phyloP scores from a whole-genome alignment of 2,329 filamentous ascomycete genomes.

The Aspergillus fumigatiaffinis region DNA sequence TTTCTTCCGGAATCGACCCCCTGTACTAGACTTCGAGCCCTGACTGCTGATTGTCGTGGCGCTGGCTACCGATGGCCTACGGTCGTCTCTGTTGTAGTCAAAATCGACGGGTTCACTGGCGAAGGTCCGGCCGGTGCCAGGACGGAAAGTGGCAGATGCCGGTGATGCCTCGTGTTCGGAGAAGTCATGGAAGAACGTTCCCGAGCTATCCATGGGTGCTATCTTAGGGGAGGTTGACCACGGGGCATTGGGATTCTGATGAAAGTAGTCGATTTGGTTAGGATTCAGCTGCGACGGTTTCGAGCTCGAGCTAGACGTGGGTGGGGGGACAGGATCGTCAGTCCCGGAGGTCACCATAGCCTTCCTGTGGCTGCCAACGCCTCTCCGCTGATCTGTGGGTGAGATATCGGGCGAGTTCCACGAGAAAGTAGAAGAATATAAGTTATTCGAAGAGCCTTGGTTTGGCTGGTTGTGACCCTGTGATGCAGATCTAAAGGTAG shows the following conservation, averaged over 20 bases:
- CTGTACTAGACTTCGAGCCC: conserved; percentile 70
- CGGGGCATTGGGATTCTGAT: conserved; percentile 27
- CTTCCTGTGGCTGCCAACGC: conserved; percentile 33
- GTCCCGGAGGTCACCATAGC: conserved; percentile 28
- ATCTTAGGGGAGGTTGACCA: conserved; percentile 27
- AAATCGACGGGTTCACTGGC: conserved; percentile 60
- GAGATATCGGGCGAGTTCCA: conserved; percentile 35
- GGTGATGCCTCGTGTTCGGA: conserved; percentile 49
- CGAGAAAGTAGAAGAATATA: conserved; percentile 31
- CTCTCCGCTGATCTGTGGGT: conserved; percentile 35
- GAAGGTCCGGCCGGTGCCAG: conserved; percentile 50
- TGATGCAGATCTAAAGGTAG: conserved; percentile 18
- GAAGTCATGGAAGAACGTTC: conserved; percentile 37
- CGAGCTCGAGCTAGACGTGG: conserved; percentile 18
- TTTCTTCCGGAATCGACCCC: conserved; percentile 70
- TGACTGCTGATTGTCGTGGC: conserved; percentile 82
- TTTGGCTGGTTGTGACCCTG: conserved; percentile 16
- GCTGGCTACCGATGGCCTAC: conserved; percentile 84
- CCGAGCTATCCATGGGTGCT: conserved; percentile 24
- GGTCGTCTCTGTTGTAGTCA: conserved; percentile 63
- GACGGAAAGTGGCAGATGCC: conserved; percentile 66
- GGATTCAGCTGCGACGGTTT: conserved; percentile 20
- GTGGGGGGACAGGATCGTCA: conserved; percentile 23
- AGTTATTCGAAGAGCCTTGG: conserved; percentile 20
- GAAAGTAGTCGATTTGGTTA: conserved; percentile 16